Evolutionary conservation across 192 early-diverging fungal species (phyloP), one percentile per base, ranked within the genome.

Genomic region (Endogone sp.): DNA sequence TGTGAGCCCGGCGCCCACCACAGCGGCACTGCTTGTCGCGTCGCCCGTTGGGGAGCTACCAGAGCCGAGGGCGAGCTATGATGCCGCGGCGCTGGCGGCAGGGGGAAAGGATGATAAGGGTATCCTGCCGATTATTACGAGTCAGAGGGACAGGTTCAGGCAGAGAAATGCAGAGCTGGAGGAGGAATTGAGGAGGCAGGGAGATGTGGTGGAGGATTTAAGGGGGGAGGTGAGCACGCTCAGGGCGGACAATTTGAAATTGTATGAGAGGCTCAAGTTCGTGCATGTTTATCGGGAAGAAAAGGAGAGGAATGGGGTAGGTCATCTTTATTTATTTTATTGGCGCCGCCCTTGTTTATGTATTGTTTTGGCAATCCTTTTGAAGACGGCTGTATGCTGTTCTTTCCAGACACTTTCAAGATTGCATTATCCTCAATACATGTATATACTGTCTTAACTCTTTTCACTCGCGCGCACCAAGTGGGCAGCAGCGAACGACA

Each of bases 191-290:
- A 88, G 88, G 20, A 26, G 71, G 61, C 71, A 82, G 13, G 68
- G 81, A 13, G 67, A 70, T 16, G 73, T 75, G 28, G 75, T 91
- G 6, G 69, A 78, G 2, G 90, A 92, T 23, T 74, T 93, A 31
- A 82, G 79, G 61, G 80, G 79, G 49, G 85, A 93, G 64, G 72
- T 88, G 3, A 85, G 90, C 16, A 82, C 80, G 28, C 71, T 92
- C n/a, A 86, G 91, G 70, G 77, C 82, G 49, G 96, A 98, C 71
- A 97, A 96, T 62, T 65, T 96, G 55, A 91, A 92, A 68, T 75
- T 98, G 60, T 98, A 94, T 73, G 96, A 98, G 72, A 90, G 91
- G 71, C 80, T 95, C 23, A 90, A 92, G 68, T 98, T 92, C 78
- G 82, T 94, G 54, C 93, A 95, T 72, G 88, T 85, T 57, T 94